A percentile compares a stretch with the other conserved stretches of the same genome.
Evolutionary conservation across 2,329 filamentous ascomycete genomes (phyloP).

Genomic region (Ilyonectria robusta): DNA sequence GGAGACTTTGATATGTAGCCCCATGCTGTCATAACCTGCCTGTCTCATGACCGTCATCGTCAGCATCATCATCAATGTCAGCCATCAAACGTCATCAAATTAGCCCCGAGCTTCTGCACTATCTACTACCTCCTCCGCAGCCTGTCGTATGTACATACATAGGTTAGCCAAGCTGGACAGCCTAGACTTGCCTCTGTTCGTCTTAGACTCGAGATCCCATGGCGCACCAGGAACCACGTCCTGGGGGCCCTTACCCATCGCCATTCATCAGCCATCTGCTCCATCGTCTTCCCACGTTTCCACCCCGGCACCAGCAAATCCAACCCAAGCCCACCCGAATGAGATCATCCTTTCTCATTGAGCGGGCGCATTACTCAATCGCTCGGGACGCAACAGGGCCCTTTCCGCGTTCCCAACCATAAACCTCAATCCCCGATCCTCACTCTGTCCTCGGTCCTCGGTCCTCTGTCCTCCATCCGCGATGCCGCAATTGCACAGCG

Average conservation of each 20-base stretch:
- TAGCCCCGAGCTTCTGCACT: background rate
- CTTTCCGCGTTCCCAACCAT: background rate
- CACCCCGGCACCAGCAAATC: conserved; percentile 12
- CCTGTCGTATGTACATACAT: background rate
- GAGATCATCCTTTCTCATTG: conserved; percentile 2
- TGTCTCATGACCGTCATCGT: background rate
- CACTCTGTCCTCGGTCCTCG: background rate
- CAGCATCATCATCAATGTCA: conserved; percentile 6
- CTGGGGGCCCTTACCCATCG: conserved; percentile 23
- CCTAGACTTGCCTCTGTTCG: conserved; percentile 20
- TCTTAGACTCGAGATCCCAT: conserved; percentile 26
- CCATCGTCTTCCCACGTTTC: conserved; percentile 20
- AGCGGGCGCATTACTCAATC: conserved; percentile 6
- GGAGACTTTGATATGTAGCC: background rate
- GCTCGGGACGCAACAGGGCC: background rate
- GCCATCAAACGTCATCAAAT: conserved; percentile 3
- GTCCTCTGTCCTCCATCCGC: background rate
- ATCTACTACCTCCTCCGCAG: background rate
- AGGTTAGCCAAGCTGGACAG: conserved; percentile 5
- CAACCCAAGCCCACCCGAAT: conserved; percentile 9
- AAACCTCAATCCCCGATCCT: background rate
- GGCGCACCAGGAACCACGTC: conserved; percentile 24
- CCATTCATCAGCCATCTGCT: conserved; percentile 19
- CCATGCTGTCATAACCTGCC: background rate
- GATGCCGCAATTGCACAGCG: background rate